Conservation (phyloP, 2,329 filamentous ascomycete genomes). For the Xylariaceae sp. region DNA sequence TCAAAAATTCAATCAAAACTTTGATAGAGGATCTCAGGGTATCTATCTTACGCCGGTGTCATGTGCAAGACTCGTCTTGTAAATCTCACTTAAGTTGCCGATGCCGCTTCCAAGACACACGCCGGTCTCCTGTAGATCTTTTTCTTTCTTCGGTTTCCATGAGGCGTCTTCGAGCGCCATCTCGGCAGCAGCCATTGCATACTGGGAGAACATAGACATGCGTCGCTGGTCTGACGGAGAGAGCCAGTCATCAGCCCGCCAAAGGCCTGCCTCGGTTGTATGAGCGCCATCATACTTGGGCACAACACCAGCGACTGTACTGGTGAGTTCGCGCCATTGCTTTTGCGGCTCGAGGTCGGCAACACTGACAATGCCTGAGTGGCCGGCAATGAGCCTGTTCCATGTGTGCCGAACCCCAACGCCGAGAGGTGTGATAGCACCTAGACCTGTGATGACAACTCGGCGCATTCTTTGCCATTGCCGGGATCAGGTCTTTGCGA, state of each 20-base stretch:
- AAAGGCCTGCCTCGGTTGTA: constrained; percentile 32
- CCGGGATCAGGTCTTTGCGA: constrained; percentile 17
- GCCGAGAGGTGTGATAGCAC: constrained; percentile 76
- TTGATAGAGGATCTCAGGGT: neutral
- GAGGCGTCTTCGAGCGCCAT: constrained; percentile 81
- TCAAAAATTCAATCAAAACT: constrained; percentile 1
- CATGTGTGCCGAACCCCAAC: constrained; percentile 74
- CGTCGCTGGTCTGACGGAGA: constrained; percentile 56
- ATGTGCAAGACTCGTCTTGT: constrained; percentile 73
- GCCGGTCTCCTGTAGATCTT: constrained; percentile 70
- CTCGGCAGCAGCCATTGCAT: constrained; percentile 76
- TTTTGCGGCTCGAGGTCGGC: constrained; percentile 50
- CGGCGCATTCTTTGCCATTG: constrained; percentile 54
- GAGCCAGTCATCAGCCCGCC: constrained; percentile 52
- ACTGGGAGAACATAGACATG: constrained; percentile 90
- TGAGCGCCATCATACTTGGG: constrained; percentile 39
- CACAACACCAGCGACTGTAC: constrained; percentile 78
- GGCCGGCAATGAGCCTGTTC: constrained; percentile 70
- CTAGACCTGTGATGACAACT: constrained; percentile 79
- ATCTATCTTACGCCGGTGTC: constrained; percentile 56
- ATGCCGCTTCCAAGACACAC: constrained; percentile 94
- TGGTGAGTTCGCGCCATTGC: constrained; percentile 67
- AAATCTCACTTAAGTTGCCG: constrained; percentile 87
- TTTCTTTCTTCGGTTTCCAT: constrained; percentile 58
- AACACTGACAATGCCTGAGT: constrained; percentile 76